These are phyloP conservation scores for Epicoccum nigrum DNA, from an alignment of 2,329 filamentous ascomycete genomes.

Conservation along the genomic window DNA sequence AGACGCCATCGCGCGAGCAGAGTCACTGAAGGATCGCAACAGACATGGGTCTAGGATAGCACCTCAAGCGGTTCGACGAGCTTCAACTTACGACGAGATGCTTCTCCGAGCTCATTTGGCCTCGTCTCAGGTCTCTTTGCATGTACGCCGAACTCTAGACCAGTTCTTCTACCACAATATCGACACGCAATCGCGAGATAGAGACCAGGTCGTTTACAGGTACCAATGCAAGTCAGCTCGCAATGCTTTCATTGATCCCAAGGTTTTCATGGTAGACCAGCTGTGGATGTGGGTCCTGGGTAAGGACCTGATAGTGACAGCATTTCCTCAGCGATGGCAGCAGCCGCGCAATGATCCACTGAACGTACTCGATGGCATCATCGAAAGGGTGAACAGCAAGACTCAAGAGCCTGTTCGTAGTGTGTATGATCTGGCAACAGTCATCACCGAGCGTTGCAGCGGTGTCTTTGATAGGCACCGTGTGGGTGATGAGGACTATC, in stretches of 20 bases:
- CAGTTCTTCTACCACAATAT: constrained; percentile 71
- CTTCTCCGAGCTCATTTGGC: constrained; percentile 57
- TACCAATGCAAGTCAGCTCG: constrained; percentile 55
- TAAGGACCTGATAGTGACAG: constrained; percentile 64
- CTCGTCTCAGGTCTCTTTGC: constrained; percentile 55
- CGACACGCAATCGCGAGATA: constrained; percentile 64
- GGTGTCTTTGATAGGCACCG: constrained; percentile 66
- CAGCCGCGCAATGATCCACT: constrained; percentile 67
- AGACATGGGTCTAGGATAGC: constrained; percentile 21
- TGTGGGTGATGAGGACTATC: constrained; percentile 64
- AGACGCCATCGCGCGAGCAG: constrained; percentile 54
- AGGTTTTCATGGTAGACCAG: constrained; percentile 73
- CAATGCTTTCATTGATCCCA: constrained; percentile 54
- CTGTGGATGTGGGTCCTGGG: constrained; percentile 70
- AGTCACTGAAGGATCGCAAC: constrained; percentile 29
- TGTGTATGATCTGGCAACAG: constrained; percentile 67
- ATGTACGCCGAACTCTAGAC: constrained; percentile 67
- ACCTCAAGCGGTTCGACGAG: constrained; percentile 29
- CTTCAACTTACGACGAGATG: constrained; percentile 52
- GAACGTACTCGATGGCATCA: constrained; percentile 67
- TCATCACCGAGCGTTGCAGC: constrained; percentile 66
- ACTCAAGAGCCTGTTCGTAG: constrained; percentile 64
- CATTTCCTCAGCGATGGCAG: constrained; percentile 64
- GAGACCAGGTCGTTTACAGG: constrained; percentile 69
- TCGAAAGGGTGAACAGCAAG: constrained; percentile 70